A percentile compares a stretch with the other conserved stretches of the same genome.
These are phyloP conservation scores for Gossypium raimondii DNA, from an alignment of 345 rosid species.

Conservation along the genomic window DNA sequence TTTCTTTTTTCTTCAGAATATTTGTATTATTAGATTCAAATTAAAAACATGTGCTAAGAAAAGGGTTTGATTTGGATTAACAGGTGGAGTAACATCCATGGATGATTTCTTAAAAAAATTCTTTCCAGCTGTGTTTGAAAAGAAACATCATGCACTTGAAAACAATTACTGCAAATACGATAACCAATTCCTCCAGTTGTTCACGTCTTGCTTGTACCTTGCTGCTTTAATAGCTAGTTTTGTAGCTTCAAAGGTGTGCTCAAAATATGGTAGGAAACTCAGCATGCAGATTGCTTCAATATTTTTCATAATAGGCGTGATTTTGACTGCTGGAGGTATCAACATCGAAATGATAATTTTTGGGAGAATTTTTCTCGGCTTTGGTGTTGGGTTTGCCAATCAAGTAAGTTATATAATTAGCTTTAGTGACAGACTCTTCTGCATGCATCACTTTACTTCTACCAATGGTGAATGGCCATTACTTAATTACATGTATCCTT, in stretches of 20 bases:
- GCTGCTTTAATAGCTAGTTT: conserved; percentile 68
- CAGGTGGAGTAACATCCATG: conserved; percentile 85
- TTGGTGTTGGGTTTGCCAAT: conserved; percentile 70
- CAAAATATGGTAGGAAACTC: conserved; percentile 58
- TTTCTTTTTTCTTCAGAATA: too few species aligned
- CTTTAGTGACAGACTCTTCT: too few species aligned
- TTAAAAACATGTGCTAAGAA: not conserved
- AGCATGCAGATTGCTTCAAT: conserved; percentile 67
- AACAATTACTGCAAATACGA: conserved; percentile 78
- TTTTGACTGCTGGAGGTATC: conserved; percentile 37
- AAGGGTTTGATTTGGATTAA: not conserved
- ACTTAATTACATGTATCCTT: not conserved
- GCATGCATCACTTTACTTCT: too few species aligned
- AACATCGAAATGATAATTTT: conserved; percentile 44
- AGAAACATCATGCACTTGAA: conserved; percentile 46
- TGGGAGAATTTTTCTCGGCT: conserved; percentile 66
- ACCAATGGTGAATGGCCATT: too few species aligned
- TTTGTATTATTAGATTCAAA: not conserved
- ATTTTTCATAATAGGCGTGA: conserved; percentile 56
- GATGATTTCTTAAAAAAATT: conserved; percentile 64
- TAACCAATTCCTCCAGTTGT: conserved; percentile 53
- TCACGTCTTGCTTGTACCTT: conserved; percentile 69
- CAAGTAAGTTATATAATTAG: conserved; percentile 34
- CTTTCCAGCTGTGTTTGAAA: conserved; percentile 56
- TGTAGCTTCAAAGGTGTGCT: conserved; percentile 42